Percentiles rank a stretch among this genome's conserved stretches.
These are phyloP conservation scores for Chaetomiaceae sp. DNA, from an alignment of 2,329 filamentous ascomycete species.

Conservation along the genomic window DNA sequence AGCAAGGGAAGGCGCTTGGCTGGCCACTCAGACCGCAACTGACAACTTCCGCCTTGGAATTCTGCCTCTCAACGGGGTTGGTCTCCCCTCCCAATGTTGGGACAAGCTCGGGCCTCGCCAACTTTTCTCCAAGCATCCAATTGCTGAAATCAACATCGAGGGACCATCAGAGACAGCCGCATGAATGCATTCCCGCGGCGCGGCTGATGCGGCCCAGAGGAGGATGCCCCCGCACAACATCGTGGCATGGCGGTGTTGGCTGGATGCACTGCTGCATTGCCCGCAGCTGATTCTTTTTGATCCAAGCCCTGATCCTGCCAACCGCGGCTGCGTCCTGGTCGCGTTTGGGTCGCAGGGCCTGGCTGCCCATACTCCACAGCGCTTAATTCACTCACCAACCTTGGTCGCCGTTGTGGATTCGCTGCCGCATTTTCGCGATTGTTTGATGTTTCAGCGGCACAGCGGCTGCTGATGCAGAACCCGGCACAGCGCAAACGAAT, in stretches of 20 bases:
- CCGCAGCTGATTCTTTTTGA: not conserved
- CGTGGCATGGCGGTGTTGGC: not conserved
- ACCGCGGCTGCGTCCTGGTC: not conserved
- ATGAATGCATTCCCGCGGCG: no score
- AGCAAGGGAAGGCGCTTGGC: not conserved
- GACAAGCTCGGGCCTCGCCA: no score
- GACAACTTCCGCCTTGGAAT: not conserved
- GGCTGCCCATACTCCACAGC: not conserved
- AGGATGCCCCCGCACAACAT: not conserved
- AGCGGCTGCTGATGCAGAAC: conserved; percentile 12
- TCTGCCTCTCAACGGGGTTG: not conserved
- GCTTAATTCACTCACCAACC: no score
- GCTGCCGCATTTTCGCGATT: not conserved
- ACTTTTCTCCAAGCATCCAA: no score
- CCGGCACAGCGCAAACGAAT: conserved; percentile 4
- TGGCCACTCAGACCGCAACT: not conserved
- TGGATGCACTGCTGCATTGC: not conserved
- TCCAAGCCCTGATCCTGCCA: not conserved
- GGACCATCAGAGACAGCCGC: no score
- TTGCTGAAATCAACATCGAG: no score
- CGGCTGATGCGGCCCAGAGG: no score
- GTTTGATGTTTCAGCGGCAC: no score
- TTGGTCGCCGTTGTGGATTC: conserved; percentile 8
- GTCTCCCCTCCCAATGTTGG: no score
- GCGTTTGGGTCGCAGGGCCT: conserved; percentile 1